A percentile compares a stretch with the other conserved stretches of the same genome.
Conservation (phyloP, 495 filamentous ascomycete genomes). For the Penicillium macrosclerotiorum region DNA sequence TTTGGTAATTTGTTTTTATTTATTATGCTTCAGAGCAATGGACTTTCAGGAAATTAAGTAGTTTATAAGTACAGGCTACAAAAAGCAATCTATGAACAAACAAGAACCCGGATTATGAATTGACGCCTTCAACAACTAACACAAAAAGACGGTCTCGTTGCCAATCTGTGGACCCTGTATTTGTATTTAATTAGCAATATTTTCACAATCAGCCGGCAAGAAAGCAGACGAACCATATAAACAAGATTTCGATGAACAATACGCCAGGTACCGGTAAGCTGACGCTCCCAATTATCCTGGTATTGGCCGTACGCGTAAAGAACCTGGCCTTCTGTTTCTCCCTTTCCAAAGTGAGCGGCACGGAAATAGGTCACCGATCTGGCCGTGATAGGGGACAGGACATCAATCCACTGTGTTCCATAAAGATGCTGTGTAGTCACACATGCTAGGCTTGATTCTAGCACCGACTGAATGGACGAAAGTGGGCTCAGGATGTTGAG, state of each 20-base stretch:
- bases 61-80: background rate
- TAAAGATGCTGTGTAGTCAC: constrained; percentile 28
- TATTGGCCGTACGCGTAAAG: constrained; percentile 32
- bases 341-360: constrained; percentile 29
- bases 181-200: background rate
- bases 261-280: constrained; percentile 15
- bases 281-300: constrained; percentile 25
- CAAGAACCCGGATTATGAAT: background rate
- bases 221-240: constrained; percentile 29
- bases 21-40: no score
- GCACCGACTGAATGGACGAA: constrained; percentile 8
- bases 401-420: constrained; percentile 26
- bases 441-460: constrained; percentile 13
- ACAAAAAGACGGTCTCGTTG: background rate
- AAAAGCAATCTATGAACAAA: background rate
- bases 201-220: background rate
- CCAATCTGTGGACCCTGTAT: background rate
- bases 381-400: constrained; percentile 14
- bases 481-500: constrained; percentile 20
- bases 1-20: no score
- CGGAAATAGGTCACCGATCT: constrained; percentile 27
- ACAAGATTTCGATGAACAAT: constrained; percentile 28
- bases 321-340: constrained; percentile 17
- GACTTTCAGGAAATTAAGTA: no score
- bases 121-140: background rate